Evolutionary conservation across 2,329 filamentous ascomycete genomes (phyloP), one percentile per base, ranked within the genome.

Genomic region (Exophiala viscosa): DNA sequence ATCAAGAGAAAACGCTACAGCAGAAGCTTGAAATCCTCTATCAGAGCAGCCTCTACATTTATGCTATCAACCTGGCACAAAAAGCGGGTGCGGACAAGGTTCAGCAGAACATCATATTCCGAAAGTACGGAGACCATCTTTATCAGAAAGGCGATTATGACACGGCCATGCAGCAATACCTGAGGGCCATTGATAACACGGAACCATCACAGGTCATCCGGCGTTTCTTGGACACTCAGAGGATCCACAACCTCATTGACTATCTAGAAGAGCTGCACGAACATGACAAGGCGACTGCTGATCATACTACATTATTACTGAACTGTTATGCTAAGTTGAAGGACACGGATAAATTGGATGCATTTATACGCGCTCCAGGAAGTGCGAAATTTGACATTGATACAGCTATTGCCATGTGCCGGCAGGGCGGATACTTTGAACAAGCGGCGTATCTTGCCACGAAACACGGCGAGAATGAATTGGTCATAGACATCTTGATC

Each of bases 261-360:
- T 99, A 97, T 65, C 78, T 99, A 2, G 95, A 99, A 71, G 90
- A 99, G 69, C 76, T 99, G 13, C 93, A 99, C 65, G 90, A 97
- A 58, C 90, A 95, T 64, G 85, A 92, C 65, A 92, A 86, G 66
- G 95, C 93, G 0, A 96, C 92, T 2, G 86, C 90, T 1, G 93
- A 99, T 61, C 93, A 99, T 63, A 99, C 93, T 0, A 99, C 93
- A 0, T 75, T 99, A 9, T 77, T 99, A 0, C 75, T 99, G 39
- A 99, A 99, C 67, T 99, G 93, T 71, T 99, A 99, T 67, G 93
- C 93, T 0, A 99, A 99, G 67, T 75, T 97, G 13, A 99, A 99
- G 69, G 93, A 99, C 67, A 92, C 96, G 4, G 87, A 90, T 51
- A 99, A 99, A 72, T 78, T 99, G 5, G 92, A 99, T 66, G 87